Percentiles rank a stretch among this genome's conserved stretches.
phyloP scores from a whole-genome alignment of 2,329 filamentous ascomycete species.

The Trichoderma arundinaceum region DNA sequence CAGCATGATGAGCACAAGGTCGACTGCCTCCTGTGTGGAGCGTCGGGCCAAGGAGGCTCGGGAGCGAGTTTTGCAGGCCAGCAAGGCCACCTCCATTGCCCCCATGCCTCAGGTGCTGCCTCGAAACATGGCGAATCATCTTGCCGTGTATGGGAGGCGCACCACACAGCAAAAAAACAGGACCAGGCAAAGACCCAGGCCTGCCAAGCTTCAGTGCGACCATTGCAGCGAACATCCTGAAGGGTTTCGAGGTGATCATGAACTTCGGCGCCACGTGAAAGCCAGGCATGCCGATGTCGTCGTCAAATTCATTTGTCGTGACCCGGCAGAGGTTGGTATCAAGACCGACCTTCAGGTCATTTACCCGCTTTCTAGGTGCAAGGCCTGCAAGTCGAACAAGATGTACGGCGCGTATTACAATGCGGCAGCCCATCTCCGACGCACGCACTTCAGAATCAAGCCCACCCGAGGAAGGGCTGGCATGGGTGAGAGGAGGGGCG shows the following conservation, averaged over 20 bases:
- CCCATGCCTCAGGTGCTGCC: conserved; percentile 50
- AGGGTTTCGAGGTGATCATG: conserved; percentile 86
- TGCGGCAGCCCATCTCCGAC: conserved; percentile 85
- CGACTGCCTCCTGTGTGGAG: conserved; percentile 51
- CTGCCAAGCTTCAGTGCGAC: conserved; percentile 72
- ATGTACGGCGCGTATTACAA: conserved; percentile 93
- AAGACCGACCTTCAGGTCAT: conserved; percentile 56
- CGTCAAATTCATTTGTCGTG: conserved; percentile 64
- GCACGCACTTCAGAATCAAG: conserved; percentile 82
- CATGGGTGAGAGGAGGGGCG: conserved; percentile 57
- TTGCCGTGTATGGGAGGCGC: not conserved
- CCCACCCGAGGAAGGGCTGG: conserved; percentile 53
- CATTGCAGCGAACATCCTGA: conserved; percentile 74
- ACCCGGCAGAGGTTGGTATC: conserved; percentile 53
- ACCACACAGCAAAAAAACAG: conserved; percentile 50
- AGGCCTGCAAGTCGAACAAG: conserved; percentile 78
- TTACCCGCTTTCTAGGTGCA: conserved; percentile 78
- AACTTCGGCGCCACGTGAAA: conserved; percentile 71
- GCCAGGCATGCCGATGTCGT: conserved; percentile 65
- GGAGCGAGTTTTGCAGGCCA: conserved; percentile 53
- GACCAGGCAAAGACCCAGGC: conserved; percentile 63
- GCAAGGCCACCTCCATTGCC: conserved; percentile 45
- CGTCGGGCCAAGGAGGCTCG: conserved; percentile 56
- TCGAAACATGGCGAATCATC: conserved; percentile 29
- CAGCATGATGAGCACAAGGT: conserved; percentile 51